Evolutionary conservation across 2,329 filamentous ascomycete species (phyloP).

Genomic region (Cephalotrichum gorgonifer): DNA sequence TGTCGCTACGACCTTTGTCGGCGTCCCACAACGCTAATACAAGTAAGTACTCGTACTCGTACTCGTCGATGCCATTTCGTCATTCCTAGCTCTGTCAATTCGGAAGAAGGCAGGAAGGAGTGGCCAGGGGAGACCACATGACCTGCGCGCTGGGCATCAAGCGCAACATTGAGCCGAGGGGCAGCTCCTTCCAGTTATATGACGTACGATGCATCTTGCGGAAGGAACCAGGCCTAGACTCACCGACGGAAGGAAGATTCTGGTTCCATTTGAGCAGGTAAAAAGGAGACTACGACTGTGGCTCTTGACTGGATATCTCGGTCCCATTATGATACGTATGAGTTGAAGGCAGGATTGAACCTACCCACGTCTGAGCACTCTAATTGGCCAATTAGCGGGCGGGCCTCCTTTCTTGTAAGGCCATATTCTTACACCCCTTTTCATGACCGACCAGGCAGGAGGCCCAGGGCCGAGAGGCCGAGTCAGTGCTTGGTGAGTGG

Average conservation of each 20-base stretch:
- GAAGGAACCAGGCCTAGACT: too few relatives aligned
- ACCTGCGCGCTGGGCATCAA: not conserved
- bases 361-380: not conserved
- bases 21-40: too few relatives aligned
- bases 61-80: too few relatives aligned
- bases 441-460: not conserved
- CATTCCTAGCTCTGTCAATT: not conserved
- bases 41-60: too few relatives aligned
- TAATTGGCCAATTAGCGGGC: not conserved
- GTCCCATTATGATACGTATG: not conserved
- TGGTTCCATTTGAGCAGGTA: not conserved
- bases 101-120: not conserved
- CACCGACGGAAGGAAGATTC: too few relatives aligned
- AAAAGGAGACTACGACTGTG: not conserved
- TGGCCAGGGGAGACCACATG: not conserved
- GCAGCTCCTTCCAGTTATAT: not conserved
- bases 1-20: too few relatives aligned
- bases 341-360: not conserved
- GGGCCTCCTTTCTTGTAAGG: not conserved
- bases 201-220: too few relatives aligned
- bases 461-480: too few relatives aligned
- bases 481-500: too few relatives aligned
- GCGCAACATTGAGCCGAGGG: not conserved
- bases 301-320: not conserved
- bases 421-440: too few relatives aligned